These are phyloP conservation scores for Erucastrum elatum DNA, from an alignment of 345 rosid species.

Conservation along the genomic window DNA sequence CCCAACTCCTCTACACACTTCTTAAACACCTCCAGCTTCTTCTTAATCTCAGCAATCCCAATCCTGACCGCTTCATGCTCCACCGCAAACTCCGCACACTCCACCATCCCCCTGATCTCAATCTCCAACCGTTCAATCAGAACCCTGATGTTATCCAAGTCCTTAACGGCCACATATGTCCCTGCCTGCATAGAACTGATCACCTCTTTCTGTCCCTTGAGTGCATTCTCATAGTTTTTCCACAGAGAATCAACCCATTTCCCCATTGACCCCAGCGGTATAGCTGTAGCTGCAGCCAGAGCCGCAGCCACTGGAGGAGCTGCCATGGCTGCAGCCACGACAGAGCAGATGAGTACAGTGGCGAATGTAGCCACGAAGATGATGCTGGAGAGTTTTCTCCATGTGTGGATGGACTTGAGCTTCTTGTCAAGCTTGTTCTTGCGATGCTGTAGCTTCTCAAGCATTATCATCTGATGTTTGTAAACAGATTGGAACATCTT, in stretches of 20 bases:
- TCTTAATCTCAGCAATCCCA: slow-evolving; percentile 68
- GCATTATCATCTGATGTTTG: slow-evolving; percentile 64
- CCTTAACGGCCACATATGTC: slow-evolving; percentile 69
- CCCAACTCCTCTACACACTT: slow-evolving; percentile 78
- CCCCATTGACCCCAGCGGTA: slow-evolving; percentile 84
- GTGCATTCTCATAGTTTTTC: slow-evolving; percentile 72
- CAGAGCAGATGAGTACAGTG: slow-evolving; percentile 80
- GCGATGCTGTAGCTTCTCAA: slow-evolving; percentile 66
- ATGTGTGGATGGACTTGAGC: slow-evolving; percentile 60
- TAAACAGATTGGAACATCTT: slow-evolving; percentile 77
- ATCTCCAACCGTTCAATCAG: slow-evolving; percentile 68
- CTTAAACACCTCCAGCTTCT: slow-evolving; percentile 73
- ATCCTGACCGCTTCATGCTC: slow-evolving; percentile 61
- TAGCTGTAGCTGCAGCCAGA: slow-evolving; percentile 71
- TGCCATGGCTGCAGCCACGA: slow-evolving; percentile 86
- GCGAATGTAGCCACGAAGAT: slow-evolving; percentile 89
- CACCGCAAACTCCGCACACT: slow-evolving; percentile 57
- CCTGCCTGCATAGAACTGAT: slow-evolving; percentile 78
- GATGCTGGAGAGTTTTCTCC: slow-evolving; percentile 82
- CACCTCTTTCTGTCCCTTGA: slow-evolving; percentile 75
- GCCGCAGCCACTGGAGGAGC: slow-evolving; percentile 93
- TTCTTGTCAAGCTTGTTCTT: slow-evolving; percentile 92
- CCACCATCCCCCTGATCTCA: slow-evolving; percentile 56
- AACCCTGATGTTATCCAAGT: slow-evolving; percentile 69
- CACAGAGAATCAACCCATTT: slow-evolving; percentile 85